Evolutionary conservation across 148 eudicot genomes (phyloP).

Genomic region (Dianthus caryophyllus): DNA sequence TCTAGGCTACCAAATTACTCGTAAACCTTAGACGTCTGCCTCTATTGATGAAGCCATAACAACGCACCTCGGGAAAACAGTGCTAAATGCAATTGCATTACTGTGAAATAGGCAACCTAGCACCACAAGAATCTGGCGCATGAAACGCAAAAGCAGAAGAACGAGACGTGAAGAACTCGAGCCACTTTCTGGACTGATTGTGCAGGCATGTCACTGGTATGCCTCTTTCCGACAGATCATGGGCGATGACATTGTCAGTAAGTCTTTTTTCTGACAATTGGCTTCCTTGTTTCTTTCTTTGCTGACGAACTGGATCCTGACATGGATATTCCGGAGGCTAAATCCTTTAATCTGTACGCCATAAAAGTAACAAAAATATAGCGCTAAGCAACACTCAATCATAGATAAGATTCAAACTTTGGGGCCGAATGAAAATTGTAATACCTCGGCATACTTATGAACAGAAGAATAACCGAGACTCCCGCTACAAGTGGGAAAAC

Average conservation of each 20-base stretch:
- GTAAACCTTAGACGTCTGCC: neutral
- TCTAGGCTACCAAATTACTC: constrained; percentile 1
- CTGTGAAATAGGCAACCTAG: constrained; percentile 2
- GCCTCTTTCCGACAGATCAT: neutral
- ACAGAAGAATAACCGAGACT: constrained; percentile 62
- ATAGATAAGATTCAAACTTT: neutral
- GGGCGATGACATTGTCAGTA: constrained; percentile 30
- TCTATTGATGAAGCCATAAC: neutral
- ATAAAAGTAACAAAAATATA: neutral
- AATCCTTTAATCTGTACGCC: constrained; percentile 65
- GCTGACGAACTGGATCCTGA: constrained; percentile 39
- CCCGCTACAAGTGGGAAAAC: constrained; percentile 80
- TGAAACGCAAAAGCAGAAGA: neutral
- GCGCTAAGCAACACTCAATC: neutral
- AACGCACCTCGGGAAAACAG: neutral
- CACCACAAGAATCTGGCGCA: neutral
- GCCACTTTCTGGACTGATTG: neutral
- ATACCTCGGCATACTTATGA: constrained; percentile 90
- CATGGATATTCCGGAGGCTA: constrained; percentile 44
- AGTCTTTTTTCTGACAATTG: constrained; percentile 62
- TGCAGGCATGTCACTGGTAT: neutral
- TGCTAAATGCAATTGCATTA: neutral
- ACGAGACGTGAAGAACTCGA: neutral
- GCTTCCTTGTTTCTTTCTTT: constrained; percentile 66
- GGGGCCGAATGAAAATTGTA: neutral